These are phyloP conservation scores for Phytophthora sp. DNA, from an alignment of 352 stramenopile genomes.

Conservation along the genomic window DNA sequence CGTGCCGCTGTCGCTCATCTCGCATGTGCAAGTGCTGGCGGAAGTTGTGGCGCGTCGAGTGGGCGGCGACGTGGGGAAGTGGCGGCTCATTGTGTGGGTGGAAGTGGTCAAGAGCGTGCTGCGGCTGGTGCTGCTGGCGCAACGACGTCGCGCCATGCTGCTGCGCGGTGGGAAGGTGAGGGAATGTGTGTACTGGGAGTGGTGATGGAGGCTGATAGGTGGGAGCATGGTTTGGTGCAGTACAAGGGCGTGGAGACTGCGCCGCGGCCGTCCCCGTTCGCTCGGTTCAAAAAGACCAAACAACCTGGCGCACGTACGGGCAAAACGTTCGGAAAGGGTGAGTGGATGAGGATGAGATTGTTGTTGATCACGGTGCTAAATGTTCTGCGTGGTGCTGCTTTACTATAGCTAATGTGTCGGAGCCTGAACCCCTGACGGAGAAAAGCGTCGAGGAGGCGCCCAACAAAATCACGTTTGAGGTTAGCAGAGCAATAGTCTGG, in stretches of 20 bases:
- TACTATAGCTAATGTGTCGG: slow-evolving; percentile 20
- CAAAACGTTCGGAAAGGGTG: slow-evolving; percentile 71
- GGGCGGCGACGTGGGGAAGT: slow-evolving; percentile 72
- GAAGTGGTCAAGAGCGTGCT: slow-evolving; percentile 78
- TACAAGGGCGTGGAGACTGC: slow-evolving; percentile 63
- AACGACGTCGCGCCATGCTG: slow-evolving; percentile 64
- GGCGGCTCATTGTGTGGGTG: slow-evolving; percentile 82
- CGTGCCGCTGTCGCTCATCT: slow-evolving; percentile 78
- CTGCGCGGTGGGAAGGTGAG: slow-evolving; percentile 61
- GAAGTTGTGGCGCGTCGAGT: slow-evolving; percentile 78
- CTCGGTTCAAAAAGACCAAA: slow-evolving; percentile 70
- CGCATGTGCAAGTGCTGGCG: slow-evolving; percentile 80
- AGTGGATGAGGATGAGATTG: background rate
- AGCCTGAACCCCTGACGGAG: slow-evolving; percentile 28
- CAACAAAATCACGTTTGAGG: slow-evolving; percentile 67
- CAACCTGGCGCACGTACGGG: slow-evolving; percentile 64
- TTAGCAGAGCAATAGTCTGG: slow-evolving; percentile 10
- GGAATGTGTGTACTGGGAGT: background rate
- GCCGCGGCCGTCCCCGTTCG: slow-evolving; percentile 55
- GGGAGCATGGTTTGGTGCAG: slow-evolving; percentile 20
- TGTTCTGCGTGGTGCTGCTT: background rate
- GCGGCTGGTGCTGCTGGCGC: slow-evolving; percentile 67
- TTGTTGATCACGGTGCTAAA: background rate
- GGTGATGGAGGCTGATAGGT: background rate
- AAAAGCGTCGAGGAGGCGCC: slow-evolving; percentile 27